Evolutionary conservation across 192 early-diverging fungal species (phyloP).

Genomic region (Gamsiella multidivaricata): DNA sequence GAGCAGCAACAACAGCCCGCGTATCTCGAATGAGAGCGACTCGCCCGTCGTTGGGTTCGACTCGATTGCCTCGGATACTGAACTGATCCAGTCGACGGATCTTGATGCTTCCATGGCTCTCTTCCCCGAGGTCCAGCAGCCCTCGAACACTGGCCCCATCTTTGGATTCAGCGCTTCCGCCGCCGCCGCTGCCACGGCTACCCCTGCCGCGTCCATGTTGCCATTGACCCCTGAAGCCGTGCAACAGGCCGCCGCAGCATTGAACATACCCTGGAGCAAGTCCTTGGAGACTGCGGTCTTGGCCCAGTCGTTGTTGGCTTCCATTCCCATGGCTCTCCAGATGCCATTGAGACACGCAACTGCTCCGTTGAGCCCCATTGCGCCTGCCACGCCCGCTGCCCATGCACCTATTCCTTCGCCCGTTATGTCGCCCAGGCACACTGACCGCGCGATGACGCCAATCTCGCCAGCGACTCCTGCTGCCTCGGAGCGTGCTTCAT

Average conservation of each 20-base stretch:
- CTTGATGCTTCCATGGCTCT: slow-evolving; percentile 30
- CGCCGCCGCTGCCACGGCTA: neutral
- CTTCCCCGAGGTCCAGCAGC: slow-evolving; percentile 35
- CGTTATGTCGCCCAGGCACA: slow-evolving; percentile 23
- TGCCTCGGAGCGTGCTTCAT: slow-evolving; percentile 15
- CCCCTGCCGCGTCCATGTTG: slow-evolving; percentile 21
- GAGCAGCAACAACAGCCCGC: slow-evolving; percentile 21
- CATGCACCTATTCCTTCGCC: slow-evolving; percentile 7
- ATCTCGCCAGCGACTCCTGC: slow-evolving; percentile 9
- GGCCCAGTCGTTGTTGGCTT: slow-evolving; percentile 54
- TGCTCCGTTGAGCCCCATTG: slow-evolving; percentile 9
- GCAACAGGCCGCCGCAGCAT: slow-evolving; percentile 50
- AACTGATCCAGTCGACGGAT: slow-evolving; percentile 21
- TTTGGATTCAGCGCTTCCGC: neutral
- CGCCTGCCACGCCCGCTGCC: no score
- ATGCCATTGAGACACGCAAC: slow-evolving; percentile 11
- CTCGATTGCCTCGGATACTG: slow-evolving; percentile 38
- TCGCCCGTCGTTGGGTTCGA: slow-evolving; percentile 50
- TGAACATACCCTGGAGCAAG: slow-evolving; percentile 56
- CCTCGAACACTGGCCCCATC: neutral
- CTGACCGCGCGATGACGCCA: slow-evolving; percentile 17
- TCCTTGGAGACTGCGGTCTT: slow-evolving; percentile 46
- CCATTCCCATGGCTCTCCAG: slow-evolving; percentile 43
- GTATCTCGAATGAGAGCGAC: slow-evolving; percentile 16
- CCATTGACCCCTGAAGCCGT: slow-evolving; percentile 44